Base-by-base conservation (phyloP, 306 rosid genomes). In the Trifolium pratense region DNA sequence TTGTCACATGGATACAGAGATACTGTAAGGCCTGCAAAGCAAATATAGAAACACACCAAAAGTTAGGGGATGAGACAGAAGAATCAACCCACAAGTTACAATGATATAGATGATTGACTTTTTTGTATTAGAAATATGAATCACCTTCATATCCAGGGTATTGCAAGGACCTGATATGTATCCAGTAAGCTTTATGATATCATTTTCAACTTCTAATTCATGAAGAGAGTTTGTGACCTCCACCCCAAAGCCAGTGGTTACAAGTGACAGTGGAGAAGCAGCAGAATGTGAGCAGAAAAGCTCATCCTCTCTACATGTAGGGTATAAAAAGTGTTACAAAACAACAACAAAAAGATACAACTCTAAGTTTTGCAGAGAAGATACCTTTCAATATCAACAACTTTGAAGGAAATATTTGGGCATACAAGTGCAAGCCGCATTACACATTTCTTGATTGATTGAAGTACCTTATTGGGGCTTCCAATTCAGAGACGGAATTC, bases 391-490 rank as follows among this genome's bases (percentile, higher is more conserved):
- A 70, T 75, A 81, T 91, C 90, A 26, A 88, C 79, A 83, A 94
- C 73, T 81, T 84, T 91, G 81, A 87, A 91, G 48, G 87, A 89
- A 70, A 87, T 70, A 62, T 79, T 76, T 36, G 96, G 84, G 80
- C 81, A 85, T 65, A 87, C 89, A 60, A 94, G 90, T 60, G 95
- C 84, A 43, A 83, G 86, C 61, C 83, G 84, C 68, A 84, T 78
- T 58, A 84, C 79, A 74, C 89, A 86, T 87, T 88, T 94, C 87
- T 88, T 91, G 87, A 91, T 84, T 36, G 88, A 78, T 76, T 94
- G 89, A 84, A 91, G 83, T 60, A 89, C 88, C 90, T 90, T 94
- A 87, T 86, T 89, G 78, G 89, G 89, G 89, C 96, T 94, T 83
- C 75, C 81, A 82, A 43, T 81, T 82, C 61, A 74, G 55, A 49